A percentile compares a stretch with the other conserved stretches of the same genome.
These are phyloP conservation scores for Silene noctiflora DNA, from an alignment of 179 eudicot species.

Conservation along the genomic window DNA sequence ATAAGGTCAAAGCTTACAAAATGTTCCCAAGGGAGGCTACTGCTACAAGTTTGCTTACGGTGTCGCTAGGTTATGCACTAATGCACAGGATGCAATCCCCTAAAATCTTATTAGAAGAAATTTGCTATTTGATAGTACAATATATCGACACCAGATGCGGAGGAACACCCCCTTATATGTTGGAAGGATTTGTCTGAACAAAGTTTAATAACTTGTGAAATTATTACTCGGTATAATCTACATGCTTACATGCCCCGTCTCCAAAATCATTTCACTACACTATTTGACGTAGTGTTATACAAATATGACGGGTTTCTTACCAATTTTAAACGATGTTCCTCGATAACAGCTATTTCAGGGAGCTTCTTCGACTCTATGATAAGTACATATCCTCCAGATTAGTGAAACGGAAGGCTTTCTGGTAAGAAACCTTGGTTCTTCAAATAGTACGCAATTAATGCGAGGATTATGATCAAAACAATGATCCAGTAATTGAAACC, in stretches of 20 bases:
- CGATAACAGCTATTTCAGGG: background rate
- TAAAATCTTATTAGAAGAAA: no score
- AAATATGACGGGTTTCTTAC: background rate
- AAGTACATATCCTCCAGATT: background rate
- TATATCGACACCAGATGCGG: background rate
- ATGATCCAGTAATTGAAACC: conserved; percentile 52
- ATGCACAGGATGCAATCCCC: no score
- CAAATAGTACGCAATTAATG: conserved; percentile 36
- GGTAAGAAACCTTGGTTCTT: conserved; percentile 31
- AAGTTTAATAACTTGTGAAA: background rate
- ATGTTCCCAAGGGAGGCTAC: no score
- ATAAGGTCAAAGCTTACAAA: no score
- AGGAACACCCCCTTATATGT: background rate
- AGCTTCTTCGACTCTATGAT: background rate
- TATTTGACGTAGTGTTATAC: background rate
- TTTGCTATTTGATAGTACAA: background rate
- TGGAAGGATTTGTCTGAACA: background rate
- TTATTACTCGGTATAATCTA: background rate
- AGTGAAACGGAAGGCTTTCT: conserved; percentile 8
- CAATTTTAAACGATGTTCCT: background rate
- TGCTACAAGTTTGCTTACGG: no score
- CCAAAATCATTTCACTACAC: background rate
- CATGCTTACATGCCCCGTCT: background rate
- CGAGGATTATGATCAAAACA: conserved; percentile 43
- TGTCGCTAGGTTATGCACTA: no score